Conservation (phyloP, 2,329 filamentous ascomycete species). For the Elsinoe australis region DNA sequence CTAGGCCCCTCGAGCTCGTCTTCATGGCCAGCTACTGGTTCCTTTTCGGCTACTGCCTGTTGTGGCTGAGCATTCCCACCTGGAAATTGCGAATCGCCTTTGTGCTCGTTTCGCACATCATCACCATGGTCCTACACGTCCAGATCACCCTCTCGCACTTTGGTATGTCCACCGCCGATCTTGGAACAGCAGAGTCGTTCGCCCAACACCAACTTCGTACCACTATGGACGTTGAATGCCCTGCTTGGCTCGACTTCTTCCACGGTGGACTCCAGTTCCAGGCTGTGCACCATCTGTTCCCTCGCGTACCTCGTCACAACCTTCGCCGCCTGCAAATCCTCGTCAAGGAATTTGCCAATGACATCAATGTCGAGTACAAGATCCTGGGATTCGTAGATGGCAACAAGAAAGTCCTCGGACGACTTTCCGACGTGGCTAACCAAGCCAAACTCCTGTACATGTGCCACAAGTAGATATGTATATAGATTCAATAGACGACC, state of each 20-base stretch:
- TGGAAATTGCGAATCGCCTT: constrained; percentile 63
- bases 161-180: constrained; percentile 60
- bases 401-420: constrained; percentile 50
- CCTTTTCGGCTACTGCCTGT: constrained; percentile 75
- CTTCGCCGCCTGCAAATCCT: constrained; percentile 52
- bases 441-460: constrained; percentile 5
- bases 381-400: constrained; percentile 56
- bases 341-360: constrained; percentile 57
- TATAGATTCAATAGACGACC: too few species aligned
- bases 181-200: constrained; percentile 59
- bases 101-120: constrained; percentile 56
- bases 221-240: constrained; percentile 68
- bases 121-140: constrained; percentile 61
- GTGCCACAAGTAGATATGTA: background rate
- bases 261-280: constrained; percentile 69
- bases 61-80: constrained; percentile 65
- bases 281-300: constrained; percentile 62
- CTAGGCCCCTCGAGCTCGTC: constrained; percentile 67
- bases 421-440: constrained; percentile 52
- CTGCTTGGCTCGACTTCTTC: constrained; percentile 62
- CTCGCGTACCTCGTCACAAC: constrained; percentile 61
- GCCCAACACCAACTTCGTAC: constrained; percentile 62
- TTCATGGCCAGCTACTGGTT: constrained; percentile 77
- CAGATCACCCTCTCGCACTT: constrained; percentile 68
- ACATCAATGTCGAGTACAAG: constrained; percentile 56